phyloP scores from a whole-genome alignment of 495 filamentous ascomycete species.

The Penicillium salamii region DNA sequence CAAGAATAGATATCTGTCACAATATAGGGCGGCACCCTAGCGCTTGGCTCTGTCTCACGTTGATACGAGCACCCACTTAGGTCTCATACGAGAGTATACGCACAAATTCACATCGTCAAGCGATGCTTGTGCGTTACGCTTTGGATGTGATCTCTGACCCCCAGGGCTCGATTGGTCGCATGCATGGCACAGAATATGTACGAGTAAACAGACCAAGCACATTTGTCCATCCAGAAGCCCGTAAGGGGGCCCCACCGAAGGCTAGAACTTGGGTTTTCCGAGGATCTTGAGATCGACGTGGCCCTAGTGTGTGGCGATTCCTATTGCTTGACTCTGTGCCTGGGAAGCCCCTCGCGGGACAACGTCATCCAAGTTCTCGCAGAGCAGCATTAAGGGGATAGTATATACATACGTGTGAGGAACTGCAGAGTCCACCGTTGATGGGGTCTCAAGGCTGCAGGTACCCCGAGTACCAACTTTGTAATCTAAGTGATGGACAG shows the following conservation, averaged over 20 bases:
- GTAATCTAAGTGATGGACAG: background rate
- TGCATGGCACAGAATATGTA: background rate
- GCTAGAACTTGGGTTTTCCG: background rate
- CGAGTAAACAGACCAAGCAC: background rate
- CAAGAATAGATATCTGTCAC: constrained; percentile 2
- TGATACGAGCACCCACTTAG: constrained; percentile 2
- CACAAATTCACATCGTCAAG: background rate
- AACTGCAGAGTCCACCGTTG: background rate
- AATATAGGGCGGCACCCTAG: background rate
- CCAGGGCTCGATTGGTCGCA: background rate
- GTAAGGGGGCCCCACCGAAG: constrained; percentile 5
- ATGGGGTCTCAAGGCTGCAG: background rate
- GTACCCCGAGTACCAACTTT: background rate
- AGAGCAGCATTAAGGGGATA: no score
- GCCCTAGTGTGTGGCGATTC: constrained; percentile 1
- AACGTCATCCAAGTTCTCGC: background rate
- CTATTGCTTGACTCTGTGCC: background rate
- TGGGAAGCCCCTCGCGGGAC: background rate
- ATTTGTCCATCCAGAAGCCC: constrained; percentile 3
- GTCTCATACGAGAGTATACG: background rate
- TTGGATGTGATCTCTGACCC: background rate
- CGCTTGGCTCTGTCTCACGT: constrained; percentile 9
- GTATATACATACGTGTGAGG: background rate
- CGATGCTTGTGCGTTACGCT: background rate
- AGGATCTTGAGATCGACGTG: constrained; percentile 8